Conservation (phyloP, 1,139 yeast genomes). For the Suzukiozyma palmioleophila region DNA sequence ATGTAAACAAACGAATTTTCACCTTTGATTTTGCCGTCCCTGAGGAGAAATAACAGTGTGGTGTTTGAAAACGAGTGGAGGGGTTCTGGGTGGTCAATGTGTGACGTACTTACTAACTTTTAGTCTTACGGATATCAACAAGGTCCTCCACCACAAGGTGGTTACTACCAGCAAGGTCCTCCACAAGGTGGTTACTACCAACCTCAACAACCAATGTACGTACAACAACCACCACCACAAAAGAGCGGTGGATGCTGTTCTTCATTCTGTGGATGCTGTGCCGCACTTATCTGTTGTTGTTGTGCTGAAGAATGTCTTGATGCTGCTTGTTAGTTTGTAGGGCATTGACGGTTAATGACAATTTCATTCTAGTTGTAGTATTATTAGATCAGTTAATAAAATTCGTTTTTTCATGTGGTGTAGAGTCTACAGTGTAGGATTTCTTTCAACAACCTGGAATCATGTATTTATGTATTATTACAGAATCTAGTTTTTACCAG, state of each 20-base stretch:
- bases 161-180: constrained; percentile 29
- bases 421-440: no score
- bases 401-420: no score
- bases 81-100: neutral
- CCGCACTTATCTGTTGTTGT: constrained; percentile 43
- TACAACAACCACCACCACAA: constrained; percentile 33
- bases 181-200: constrained; percentile 29
- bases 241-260: constrained; percentile 33
- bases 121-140: constrained; percentile 21
- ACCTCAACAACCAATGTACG: constrained; percentile 41
- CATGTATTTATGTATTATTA: neutral
- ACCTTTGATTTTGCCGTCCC: no score
- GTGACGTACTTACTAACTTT: neutral
- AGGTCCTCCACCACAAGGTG: constrained; percentile 31
- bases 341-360: no score
- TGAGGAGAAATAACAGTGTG: no score
- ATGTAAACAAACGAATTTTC: no score
- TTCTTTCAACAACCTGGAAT: no score
- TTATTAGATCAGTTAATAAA: no score
- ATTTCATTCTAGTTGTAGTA: no score
- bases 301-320: constrained; percentile 30
- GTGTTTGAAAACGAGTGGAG: no score
- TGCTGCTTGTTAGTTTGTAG: constrained; percentile 1
- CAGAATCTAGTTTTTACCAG: constrained; percentile 5
- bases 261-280: constrained; percentile 40